Base-by-base conservation (phyloP, 495 filamentous ascomycete genomes). In the Penicillium coprophilum region DNA sequence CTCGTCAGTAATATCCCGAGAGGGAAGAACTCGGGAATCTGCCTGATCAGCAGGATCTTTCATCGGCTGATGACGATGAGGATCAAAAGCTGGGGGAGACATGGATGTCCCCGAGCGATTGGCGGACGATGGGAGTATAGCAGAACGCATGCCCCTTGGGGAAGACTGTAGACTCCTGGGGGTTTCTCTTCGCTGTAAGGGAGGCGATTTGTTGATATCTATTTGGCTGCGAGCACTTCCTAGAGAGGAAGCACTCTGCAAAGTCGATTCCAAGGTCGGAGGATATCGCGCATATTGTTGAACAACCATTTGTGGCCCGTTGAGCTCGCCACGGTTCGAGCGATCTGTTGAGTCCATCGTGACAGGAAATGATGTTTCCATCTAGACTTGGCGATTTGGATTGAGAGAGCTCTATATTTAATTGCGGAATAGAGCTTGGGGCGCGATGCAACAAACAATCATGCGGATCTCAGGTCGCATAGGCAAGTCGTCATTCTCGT, bases 1-100 rank as follows among this genome's bases (percentile, higher is more conserved):
- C 10, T 82, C 82, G 61, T 86, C 82, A 5, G 82, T 87, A 11
- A 96, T 84, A 44, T 85, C 80, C 31, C 79, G 81, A 20, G 87
- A 79, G 20, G 94, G 94, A 34, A 96, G 72, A 27, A 69, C 49
- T 19, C 75, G 70, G 32, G 62, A 63, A 40, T 77, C 76, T 4
- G 66, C 66, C 12, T 70, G 70, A 20, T 74, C 72, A 13, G 68
- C 57, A 13, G 71, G 39, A 44, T 77, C 74, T 58, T 71, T 69
- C 50, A 65, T 60, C 8, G 55, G 65, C 38, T 65, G 62, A 31
- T 66, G 73, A 19, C 69, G 72, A 10, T 65, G 44, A 21, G 63
- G 48, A 53, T 77, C 75, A 51, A 73, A 74, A 0, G 71, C 41
- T 21, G 75, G 73, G 30, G 76, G 76, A 45, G 76, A 77, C 67